These are phyloP conservation scores for Bipolaris oryzae DNA, from an alignment of 2,329 filamentous ascomycete genomes.

Conservation along the genomic window DNA sequence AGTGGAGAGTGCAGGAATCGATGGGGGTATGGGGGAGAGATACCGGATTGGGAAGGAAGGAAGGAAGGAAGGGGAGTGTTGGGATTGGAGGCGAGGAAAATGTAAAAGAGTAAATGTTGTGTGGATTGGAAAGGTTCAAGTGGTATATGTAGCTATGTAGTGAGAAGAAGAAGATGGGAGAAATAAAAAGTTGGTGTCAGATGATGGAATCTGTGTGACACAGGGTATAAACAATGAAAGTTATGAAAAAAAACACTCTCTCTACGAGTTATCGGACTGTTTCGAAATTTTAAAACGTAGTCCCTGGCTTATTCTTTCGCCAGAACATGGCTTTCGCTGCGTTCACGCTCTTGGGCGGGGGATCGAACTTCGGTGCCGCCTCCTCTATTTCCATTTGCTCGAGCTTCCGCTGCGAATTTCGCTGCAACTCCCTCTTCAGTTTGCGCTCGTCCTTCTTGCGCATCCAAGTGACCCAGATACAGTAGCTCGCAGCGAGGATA, in stretches of 20 bases:
- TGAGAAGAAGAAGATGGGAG: too few relatives aligned
- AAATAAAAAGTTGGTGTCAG: too few relatives aligned
- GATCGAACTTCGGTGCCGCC: constrained; percentile 36
- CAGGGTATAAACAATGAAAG: background rate
- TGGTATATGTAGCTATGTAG: too few relatives aligned
- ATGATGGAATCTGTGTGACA: background rate
- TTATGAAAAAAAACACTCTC: background rate
- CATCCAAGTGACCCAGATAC: constrained; percentile 38
- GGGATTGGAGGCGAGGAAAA: too few relatives aligned
- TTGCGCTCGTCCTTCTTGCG: constrained; percentile 37
- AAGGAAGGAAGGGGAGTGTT: too few relatives aligned
- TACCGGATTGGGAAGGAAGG: too few relatives aligned
- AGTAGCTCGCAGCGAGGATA: constrained; percentile 34
- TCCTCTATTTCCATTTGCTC: constrained; percentile 44
- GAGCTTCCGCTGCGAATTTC: constrained; percentile 36
- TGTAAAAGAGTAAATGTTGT: too few relatives aligned
- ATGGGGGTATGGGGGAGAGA: too few relatives aligned
- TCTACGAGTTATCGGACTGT: background rate
- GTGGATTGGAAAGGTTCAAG: too few relatives aligned
- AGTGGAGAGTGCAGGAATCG: too few relatives aligned
- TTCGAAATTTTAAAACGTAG: constrained; percentile 4
- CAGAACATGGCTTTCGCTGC: constrained; percentile 37
- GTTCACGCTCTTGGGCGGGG: constrained; percentile 35
- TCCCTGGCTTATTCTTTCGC: constrained; percentile 34
- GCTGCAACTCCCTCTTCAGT: constrained; percentile 35